Evolutionary conservation across 1,139 yeast genomes (phyloP).

Genomic region (Yamadazyma siamensis): DNA sequence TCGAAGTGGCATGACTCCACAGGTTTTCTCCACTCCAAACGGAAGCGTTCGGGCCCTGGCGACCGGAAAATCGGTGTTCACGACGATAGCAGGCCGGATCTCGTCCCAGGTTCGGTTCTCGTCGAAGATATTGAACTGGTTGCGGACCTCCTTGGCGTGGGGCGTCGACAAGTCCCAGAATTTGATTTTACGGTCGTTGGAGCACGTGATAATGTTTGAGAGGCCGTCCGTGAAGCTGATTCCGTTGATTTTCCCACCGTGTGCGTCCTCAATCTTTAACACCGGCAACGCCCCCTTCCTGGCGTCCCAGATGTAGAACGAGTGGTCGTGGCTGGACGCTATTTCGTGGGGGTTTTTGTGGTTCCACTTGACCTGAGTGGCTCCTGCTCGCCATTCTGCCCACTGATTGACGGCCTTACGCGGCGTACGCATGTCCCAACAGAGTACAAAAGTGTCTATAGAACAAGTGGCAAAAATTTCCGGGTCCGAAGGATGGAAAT

Average conservation of each 20-base stretch:
- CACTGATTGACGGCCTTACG: constrained; percentile 67
- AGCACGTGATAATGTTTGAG: constrained; percentile 68
- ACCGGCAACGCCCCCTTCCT: constrained; percentile 80
- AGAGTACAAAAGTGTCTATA: constrained; percentile 78
- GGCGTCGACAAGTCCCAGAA: constrained; percentile 66
- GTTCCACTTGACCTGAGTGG: constrained; percentile 95
- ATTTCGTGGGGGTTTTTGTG: constrained; percentile 68
- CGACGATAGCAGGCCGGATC: constrained; percentile 51
- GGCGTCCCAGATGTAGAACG: constrained; percentile 82
- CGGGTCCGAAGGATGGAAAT: constrained; percentile 85
- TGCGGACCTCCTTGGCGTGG: constrained; percentile 16
- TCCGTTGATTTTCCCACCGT: constrained; percentile 81
- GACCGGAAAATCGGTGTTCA: constrained; percentile 77
- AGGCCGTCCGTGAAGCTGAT: constrained; percentile 70
- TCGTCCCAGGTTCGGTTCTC: constrained; percentile 7
- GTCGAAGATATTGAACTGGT: constrained; percentile 24
- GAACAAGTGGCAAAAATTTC: constrained; percentile 92
- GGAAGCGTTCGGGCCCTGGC: constrained; percentile 87
- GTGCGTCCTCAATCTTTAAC: constrained; percentile 61
- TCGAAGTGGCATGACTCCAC: constrained; percentile 85
- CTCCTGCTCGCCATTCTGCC: constrained; percentile 94
- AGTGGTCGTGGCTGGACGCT: constrained; percentile 83
- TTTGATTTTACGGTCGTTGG: constrained; percentile 84
- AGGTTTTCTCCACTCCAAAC: constrained; percentile 72
- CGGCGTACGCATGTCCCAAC: constrained; percentile 90